Base-by-base conservation (phyloP, 176 grass and related monocot species). In the Cocos nucifera region DNA sequence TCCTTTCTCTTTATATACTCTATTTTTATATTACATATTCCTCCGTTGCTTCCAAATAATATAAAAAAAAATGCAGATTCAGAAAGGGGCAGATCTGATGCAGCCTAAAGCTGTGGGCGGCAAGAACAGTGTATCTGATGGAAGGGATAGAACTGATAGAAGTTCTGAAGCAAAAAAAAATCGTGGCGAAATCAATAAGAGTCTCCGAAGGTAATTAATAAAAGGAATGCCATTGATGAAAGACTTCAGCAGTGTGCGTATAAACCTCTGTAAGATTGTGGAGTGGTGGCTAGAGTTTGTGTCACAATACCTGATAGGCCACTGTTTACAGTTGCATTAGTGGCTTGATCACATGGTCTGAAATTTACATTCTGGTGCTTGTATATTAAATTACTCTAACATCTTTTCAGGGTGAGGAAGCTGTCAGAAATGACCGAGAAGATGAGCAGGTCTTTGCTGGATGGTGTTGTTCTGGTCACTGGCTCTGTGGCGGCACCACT, bases 371-470 rank as follows among this genome's bases (percentile, higher is more conserved):
- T 44, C 35, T 14, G 35, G 35, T 14, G 35, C 35, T 14, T 14
- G 14, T 44, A 14, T 12, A 14, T 44, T 12, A 44, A 44, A 14
- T 44, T 44, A 44, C 10, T 14, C 10, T 14, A 44, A 44, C 10
- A 44, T 39, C 4, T 9, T 44, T 19, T 73, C 87, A 97, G 92
- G 73, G 92, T 88, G 21, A 78, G 81, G 75, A 80, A 85, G 63
- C 25, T 97, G 19, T 85, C 92, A 30, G 87, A 91, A 75, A 97
- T 97, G 87, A 91, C 92, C 2, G 92, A 97, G 75, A 85, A 73
- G 58, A 91, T 91, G 70, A 97, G 93, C 71, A 66, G 80, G 48
- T 85, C 76, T 25, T 67, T 97, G 78, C 93, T 97, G 0, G 78
- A 92, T 15, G 83, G 79, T 2, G 73, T 97, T 23, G 50, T 97